Evolutionary conservation across 768 basidiomycete species (phyloP), one percentile per base, ranked within the genome.

Genomic region (Kwoniella shandongensis): DNA sequence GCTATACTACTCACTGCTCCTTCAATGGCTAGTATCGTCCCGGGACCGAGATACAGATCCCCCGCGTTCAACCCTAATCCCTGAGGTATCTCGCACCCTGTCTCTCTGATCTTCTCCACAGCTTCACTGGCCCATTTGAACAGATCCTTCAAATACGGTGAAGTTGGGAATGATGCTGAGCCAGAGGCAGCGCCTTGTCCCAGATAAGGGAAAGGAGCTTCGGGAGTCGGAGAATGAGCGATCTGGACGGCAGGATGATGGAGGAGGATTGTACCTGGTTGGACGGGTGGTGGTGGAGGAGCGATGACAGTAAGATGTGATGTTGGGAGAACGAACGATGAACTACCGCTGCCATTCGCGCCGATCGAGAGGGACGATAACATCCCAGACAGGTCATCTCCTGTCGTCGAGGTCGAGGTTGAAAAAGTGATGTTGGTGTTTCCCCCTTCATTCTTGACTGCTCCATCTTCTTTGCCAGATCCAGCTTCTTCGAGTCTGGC

Each of bases 401-500:
- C 44, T 1, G 29, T 20, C 1, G 29, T 20, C 15, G 62, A 57
- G 26, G 55, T 41, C n/a, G 59, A 36, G 25, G 26, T 52, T 15
- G 58, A 23, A 26, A 20, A 38, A 8, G 54, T 20, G 4, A 50
- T 47, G 61, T 22, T 27, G 44, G 35, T 29, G 12, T 36, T 35
- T 12, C n/a, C n/a, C n/a, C n/a, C n/a, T n/a, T n/a, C n/a, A n/a
- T 18, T 49, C 12, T 29, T 13, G 47, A n/a, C 51, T 20, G 44
- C 5, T 17, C 5, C 40, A 22, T 25, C 26, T 29, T 13, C 15
- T 18, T 5, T 22, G 35, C 15, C 13, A 40, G 45, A 18, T 7
- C 61, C 57, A 10, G 74, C 53, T 46, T 79, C 80, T 64, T 89
- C 87, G 3, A 91, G 77, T 46, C 87, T 83, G 6, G 91, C 83